Conservation (phyloP, 106 monocot species). For the Dioscorea zingiberensis region DNA sequence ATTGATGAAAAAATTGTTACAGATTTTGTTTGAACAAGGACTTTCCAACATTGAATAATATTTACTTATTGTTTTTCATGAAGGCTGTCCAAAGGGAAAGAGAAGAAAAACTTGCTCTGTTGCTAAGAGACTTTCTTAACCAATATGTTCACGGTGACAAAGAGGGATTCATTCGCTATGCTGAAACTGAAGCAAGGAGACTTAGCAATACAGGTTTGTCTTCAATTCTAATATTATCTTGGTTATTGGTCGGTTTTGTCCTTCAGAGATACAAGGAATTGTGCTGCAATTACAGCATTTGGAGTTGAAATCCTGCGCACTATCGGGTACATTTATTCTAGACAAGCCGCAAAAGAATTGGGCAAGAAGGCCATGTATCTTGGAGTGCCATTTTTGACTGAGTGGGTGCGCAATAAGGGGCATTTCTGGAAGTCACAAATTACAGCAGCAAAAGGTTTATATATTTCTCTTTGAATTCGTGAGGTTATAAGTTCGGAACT, state of each 20-base stretch:
- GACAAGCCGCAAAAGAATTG: slow-evolving; percentile 84
- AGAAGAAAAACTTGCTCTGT: slow-evolving; percentile 71
- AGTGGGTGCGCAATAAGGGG: slow-evolving; percentile 82
- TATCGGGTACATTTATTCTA: slow-evolving; percentile 75
- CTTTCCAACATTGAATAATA: too few relatives aligned
- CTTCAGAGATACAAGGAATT: background rate
- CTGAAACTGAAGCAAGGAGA: slow-evolving; percentile 62
- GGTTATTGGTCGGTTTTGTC: too few relatives aligned
- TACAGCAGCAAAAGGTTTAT: slow-evolving; percentile 78
- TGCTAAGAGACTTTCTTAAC: slow-evolving; percentile 55
- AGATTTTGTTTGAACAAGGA: too few relatives aligned
- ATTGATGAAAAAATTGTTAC: too few relatives aligned
- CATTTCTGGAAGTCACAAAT: slow-evolving; percentile 80
- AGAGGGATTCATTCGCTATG: slow-evolving; percentile 51
- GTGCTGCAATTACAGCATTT: slow-evolving; percentile 37
- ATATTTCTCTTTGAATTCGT: background rate
- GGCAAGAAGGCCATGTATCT: slow-evolving; percentile 73
- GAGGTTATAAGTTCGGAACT: background rate
- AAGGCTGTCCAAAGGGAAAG: slow-evolving; percentile 72
- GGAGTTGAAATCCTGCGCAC: slow-evolving; percentile 65
- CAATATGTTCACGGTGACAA: slow-evolving; percentile 67
- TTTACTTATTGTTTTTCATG: background rate
- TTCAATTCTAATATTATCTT: background rate
- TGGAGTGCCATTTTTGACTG: slow-evolving; percentile 76
- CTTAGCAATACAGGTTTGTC: slow-evolving; percentile 53